Evolutionary conservation across 2,329 filamentous ascomycete genomes (phyloP), one percentile per base, ranked within the genome.

Genomic region (Aspergillus sp.): DNA sequence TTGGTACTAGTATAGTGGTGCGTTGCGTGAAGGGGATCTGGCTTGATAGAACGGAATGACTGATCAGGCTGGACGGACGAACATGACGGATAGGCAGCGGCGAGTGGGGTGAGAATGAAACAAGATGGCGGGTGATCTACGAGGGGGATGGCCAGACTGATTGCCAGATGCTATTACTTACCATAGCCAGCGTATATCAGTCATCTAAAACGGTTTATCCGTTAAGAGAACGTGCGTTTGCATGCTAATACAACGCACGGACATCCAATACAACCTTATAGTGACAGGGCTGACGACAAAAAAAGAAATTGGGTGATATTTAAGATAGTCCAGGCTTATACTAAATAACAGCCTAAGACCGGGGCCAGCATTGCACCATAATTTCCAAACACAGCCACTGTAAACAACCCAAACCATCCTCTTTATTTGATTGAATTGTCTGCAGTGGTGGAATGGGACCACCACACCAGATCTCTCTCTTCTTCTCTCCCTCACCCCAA

Each of bases 231-330:
- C 5, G 32, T 36, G 32, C 32, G 32, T 36, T 32, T 36, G 32
- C 15, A 36, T 36, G 10, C 39, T n/a, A 42, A 17, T 19, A 5
- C 39, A 19, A 42, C 39, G 39, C 39, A 42, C 17, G 17, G n/a
- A 42, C 39, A 5, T 11, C 39, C 39, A 17, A 19, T 42, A 42
- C 39, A 42, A 19, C n/a, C 8, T 19, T n/a, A 42, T 19, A 42
- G n/a, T 19, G 17, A n/a, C 17, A 15, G 19, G 17, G 17, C 5
- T 47, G 50, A 55, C 49, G 49, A 54, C 49, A 61, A 63, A 66
- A 54, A 68, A 63, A 58, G 62, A 68, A 66, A 67, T 65, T 64
- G 67, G 63, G 67, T 72, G 69, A 67, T 68, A 69, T 72, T 70
- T 68, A 60, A 70, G 67, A 70, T 68, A 55, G 42, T 68, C 62